Evolutionary conservation across 1,284 basidiomycete species (phyloP).

Genomic region (Ganoderma boninense): DNA sequence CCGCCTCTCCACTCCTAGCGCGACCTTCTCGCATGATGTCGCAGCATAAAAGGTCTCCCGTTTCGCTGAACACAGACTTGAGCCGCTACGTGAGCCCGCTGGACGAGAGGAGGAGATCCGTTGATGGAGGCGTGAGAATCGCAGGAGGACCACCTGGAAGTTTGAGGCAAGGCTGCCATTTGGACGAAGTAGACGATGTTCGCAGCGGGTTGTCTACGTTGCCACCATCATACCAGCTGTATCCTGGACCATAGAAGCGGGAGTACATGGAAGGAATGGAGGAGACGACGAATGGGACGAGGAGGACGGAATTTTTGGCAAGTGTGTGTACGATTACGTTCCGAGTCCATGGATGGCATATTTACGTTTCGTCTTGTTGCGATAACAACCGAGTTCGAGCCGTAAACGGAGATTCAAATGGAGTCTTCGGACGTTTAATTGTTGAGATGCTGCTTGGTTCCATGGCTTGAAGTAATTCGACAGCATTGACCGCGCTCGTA

Average conservation of each 20-base stretch:
- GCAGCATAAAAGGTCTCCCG: neutral
- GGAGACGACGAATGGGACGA: neutral
- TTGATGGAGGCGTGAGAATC: constrained; percentile 6
- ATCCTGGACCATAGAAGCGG: neutral
- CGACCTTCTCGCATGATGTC: neutral
- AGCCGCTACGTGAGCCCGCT: neutral
- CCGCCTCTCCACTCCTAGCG: neutral
- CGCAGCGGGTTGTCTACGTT: neutral
- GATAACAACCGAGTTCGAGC: too few relatives aligned
- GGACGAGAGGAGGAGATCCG: neutral
- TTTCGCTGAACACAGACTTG: too few relatives aligned
- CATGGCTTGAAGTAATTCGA: too few relatives aligned
- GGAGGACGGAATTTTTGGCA: neutral
- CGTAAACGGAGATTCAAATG: too few relatives aligned
- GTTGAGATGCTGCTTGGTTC: too few relatives aligned
- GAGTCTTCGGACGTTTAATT: too few relatives aligned
- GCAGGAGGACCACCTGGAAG: neutral
- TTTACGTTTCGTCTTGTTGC: too few relatives aligned
- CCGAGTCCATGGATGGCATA: too few relatives aligned
- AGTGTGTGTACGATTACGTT: too few relatives aligned
- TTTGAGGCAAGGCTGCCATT: neutral
- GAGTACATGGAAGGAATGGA: neutral
- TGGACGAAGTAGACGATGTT: neutral
- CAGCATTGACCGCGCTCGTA: too few relatives aligned
- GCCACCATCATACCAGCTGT: neutral